These are phyloP conservation scores for Boletus coccyginus DNA, from an alignment of 768 basidiomycete genomes.

Conservation along the genomic window DNA sequence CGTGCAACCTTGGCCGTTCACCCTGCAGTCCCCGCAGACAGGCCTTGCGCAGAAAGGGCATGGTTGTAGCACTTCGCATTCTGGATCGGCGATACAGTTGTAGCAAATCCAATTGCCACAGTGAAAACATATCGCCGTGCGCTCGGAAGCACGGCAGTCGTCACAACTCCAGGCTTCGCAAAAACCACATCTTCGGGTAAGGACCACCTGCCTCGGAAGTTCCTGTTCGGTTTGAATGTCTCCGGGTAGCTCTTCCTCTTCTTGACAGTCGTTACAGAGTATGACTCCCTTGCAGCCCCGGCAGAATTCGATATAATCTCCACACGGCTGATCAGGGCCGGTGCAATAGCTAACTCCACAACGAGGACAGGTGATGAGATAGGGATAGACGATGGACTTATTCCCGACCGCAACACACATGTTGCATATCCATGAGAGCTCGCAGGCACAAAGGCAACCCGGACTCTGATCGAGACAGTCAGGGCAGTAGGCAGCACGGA, in stretches of 20 bases:
- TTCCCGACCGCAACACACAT: neutral
- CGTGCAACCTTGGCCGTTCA: neutral
- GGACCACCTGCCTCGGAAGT: neutral
- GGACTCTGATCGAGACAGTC: conserved; percentile 1
- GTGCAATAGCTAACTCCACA: conserved; percentile 12
- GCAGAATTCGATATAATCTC: neutral
- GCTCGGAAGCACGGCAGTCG: neutral
- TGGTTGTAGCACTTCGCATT: neutral
- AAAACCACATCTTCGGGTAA: neutral
- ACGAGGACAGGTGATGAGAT: conserved; percentile 12
- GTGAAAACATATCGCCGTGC: neutral
- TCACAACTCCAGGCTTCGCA: conserved; percentile 10
- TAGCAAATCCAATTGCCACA: conserved; percentile 7
- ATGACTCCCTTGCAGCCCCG: conserved; percentile 3
- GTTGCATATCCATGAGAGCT: neutral
- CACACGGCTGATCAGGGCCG: neutral
- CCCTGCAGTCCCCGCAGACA: neutral
- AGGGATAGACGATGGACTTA: neutral
- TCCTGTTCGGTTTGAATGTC: neutral
- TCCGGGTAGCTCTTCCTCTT: conserved; percentile 9
- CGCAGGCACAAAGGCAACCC: conserved; percentile 3
- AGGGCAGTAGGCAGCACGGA: neutral
- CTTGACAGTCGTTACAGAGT: conserved; percentile 9
- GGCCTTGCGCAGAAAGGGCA: conserved; percentile 2
- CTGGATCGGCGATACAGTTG: neutral